Base-by-base conservation (phyloP, 805 yeast genomes). In the Tetrapisispora iriomotensis region DNA sequence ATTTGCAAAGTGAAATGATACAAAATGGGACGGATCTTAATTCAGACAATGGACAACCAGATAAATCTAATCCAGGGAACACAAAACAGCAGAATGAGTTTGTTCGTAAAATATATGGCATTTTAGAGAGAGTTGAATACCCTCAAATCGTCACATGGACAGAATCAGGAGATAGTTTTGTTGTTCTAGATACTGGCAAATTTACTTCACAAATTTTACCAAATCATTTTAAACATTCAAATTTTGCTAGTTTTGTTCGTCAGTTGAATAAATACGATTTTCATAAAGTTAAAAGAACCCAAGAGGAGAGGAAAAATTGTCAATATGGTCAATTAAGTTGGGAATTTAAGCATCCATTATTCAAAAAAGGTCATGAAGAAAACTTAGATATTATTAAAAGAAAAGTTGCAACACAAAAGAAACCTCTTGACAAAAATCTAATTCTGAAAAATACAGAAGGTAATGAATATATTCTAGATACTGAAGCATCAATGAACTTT, bases 221-320 rank as follows among this genome's bases (percentile, higher is more conserved):
- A 13, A 75, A 79, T 37, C 95, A 90, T 62, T 92, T 92, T 68
- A 90, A 88, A 54, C 98, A 92, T 62, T 76, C 86, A 42, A 92
- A 92, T 64, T 92, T 90, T 64, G 90, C 97, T 27, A 77, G 88
- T 50, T 90, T 90, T 65, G 97, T 90, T 17, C 74, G 98, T 34
- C 98, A 92, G 59, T 69, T 92, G 52, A 92, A 92, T 70, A 92
- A 92, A 62, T 92, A 92, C 57, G 98, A 90, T 62, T 92, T 92
- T 67, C 98, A 92, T 68, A 92, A 92, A 64, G 94, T 92, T 33
- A 84, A 90, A 56, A 69, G 76, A 34, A 67, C 82, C 29, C 74
- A 69, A 42, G 87, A 78, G 48, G 82, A 75, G 44, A 72, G 71
- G 50, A 71, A 66, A 37, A 56, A 56, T 36, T 61, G 64, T 22